phyloP scores from a whole-genome alignment of 352 stramenopile species.

The Pythium myriotylum region DNA sequence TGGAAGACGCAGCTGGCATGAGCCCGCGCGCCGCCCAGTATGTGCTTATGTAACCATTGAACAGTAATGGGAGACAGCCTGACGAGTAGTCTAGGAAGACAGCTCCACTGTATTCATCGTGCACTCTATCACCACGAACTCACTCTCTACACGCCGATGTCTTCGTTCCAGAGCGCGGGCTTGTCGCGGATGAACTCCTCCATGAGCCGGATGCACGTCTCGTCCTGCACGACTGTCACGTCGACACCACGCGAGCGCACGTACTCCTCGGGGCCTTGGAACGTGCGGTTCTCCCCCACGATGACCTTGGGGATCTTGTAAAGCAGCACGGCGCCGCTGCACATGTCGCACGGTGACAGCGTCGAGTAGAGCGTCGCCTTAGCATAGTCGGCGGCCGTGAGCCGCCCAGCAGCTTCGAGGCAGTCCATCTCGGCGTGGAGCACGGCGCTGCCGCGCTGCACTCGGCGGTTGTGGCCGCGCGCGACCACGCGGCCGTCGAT shows the following conservation, averaged over 20 bases:
- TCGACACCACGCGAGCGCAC: slow-evolving; percentile 37
- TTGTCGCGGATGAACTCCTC: slow-evolving; percentile 29
- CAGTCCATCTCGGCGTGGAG: slow-evolving; percentile 50
- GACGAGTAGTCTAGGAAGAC: too few species aligned
- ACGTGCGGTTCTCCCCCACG: slow-evolving; percentile 49
- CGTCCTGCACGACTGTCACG: slow-evolving; percentile 35
- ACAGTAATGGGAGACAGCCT: too few species aligned
- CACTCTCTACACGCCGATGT: neutral
- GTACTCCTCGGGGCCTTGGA: slow-evolving; percentile 40
- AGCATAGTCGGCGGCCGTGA: slow-evolving; percentile 38
- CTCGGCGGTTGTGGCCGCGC: slow-evolving; percentile 42
- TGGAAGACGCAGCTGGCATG: slow-evolving; percentile 1
- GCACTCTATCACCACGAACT: neutral
- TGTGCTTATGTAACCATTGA: slow-evolving; percentile 18
- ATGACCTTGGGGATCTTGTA: slow-evolving; percentile 50
- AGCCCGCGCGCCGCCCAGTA: slow-evolving; percentile 17
- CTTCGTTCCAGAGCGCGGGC: neutral
- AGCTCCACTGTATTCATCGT: too few species aligned
- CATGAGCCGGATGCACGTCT: slow-evolving; percentile 42
- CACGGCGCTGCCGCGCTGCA: slow-evolving; percentile 40
- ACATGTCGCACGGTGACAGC: slow-evolving; percentile 47
- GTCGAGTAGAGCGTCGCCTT: slow-evolving; percentile 45
- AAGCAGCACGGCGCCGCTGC: slow-evolving; percentile 43
- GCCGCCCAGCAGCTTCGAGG: slow-evolving; percentile 38
- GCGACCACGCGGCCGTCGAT: slow-evolving; percentile 35